These are phyloP conservation scores for Colletotrichum somersetense DNA, from an alignment of 2,329 filamentous ascomycete genomes.

Conservation along the genomic window DNA sequence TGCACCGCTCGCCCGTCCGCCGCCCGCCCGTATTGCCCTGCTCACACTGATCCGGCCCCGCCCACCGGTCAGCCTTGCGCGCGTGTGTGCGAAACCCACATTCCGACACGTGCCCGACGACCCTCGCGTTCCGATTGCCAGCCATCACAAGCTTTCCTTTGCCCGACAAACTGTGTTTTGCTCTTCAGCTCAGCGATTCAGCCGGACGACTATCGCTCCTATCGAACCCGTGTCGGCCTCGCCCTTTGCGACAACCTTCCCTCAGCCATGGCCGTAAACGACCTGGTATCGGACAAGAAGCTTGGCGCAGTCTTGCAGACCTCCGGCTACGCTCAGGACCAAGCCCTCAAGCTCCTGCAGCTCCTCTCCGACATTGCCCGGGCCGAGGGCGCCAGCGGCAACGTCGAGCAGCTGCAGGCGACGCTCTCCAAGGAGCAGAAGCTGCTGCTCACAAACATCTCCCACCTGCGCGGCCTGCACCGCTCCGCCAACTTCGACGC, in stretches of 20 bases:
- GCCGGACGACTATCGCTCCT: background rate
- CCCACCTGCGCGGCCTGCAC: slow-evolving; percentile 85
- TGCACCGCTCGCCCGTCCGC: slow-evolving; percentile 11
- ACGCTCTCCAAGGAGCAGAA: slow-evolving; percentile 83
- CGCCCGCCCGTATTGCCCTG: background rate
- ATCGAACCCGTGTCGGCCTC: background rate
- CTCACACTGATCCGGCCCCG: slow-evolving; percentile 6
- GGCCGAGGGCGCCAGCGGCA: slow-evolving; percentile 54
- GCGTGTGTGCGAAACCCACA: background rate
- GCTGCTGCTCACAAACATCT: slow-evolving; percentile 80
- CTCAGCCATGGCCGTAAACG: slow-evolving; percentile 53
- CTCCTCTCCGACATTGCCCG: slow-evolving; percentile 60
- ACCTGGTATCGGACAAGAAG: slow-evolving; percentile 57
- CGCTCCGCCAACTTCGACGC: slow-evolving; percentile 84
- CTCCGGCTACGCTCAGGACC: slow-evolving; percentile 78
- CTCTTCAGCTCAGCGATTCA: background rate
- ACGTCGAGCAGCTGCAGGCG: slow-evolving; percentile 63
- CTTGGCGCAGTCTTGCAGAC: slow-evolving; percentile 78
- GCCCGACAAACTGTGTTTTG: background rate
- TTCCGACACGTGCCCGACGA: background rate
- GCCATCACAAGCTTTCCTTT: slow-evolving; percentile 5
- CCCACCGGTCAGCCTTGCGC: slow-evolving; percentile 17
- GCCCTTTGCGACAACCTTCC: background rate
- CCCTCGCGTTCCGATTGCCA: background rate
- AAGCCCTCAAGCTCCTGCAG: slow-evolving; percentile 76